Base-by-base conservation (phyloP, 2,329 filamentous ascomycete species). In the Lojkania enalia region DNA sequence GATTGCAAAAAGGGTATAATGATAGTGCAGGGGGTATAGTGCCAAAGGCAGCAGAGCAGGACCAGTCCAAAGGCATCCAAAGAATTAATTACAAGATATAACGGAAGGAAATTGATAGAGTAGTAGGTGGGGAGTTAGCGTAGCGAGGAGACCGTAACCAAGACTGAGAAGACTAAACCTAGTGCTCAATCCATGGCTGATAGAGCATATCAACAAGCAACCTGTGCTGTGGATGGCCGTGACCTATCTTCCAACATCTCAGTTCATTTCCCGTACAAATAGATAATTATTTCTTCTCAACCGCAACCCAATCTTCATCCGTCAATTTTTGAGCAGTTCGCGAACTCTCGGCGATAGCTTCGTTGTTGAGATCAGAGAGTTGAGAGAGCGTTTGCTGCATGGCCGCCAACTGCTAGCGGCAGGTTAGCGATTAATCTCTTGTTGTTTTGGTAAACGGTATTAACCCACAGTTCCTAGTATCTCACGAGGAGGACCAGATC, bases 371-470 rank as follows among this genome's bases (percentile, higher is more conserved):
- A 18, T 67, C 64, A 20, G 48, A 57, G 5, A 70, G 61, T 44
- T 70, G 66, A 5, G 55, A 58, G 2, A 70, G 43, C 4, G 66
- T 64, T 48, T 64, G 60, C 46, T 67, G 63, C 66, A 70, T 70
- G 35, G 63, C 63, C 42, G 66, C 66, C 50, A 70, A 63, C 66
- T 70, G 66, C 64, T 68, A 60, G 46, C 56, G 49, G 51, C 49
- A 50, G 47, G 60, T 69, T 55, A 69, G 66, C 45, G 12, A 27
- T 40, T 44, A 39, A 35, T 36, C 19, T 25, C 21, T 32, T 23
- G 3, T 15, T 20, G 15, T 7, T n/a, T 9, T 27, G 9, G 25
- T 21, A 16, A 14, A 42, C 29, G n/a, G n/a, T 23, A 31, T 36
- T 18, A 36, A 66, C 66, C 66, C 54, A 70, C 66, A 54, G 64